Base-by-base conservation (phyloP, 768 basidiomycete species). In the Lactifluus piperatus region DNA sequence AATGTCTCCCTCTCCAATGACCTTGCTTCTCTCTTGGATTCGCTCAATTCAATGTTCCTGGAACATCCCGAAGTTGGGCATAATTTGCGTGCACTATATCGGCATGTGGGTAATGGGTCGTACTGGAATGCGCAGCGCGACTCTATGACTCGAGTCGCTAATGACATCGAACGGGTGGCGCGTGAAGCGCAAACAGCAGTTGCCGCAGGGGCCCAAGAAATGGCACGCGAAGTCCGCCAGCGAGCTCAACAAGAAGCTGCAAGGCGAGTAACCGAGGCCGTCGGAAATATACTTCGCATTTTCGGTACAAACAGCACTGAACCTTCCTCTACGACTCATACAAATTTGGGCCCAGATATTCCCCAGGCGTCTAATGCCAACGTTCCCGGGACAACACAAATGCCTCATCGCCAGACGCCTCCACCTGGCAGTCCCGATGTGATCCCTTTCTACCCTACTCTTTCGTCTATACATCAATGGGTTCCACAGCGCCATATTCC, bases 1-100 rank as follows among this genome's bases (percentile, higher is more conserved):
- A 64, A 71, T 41, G 69, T 79, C 16, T 82, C 83, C 7, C 73
- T 91, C 56, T 76, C 81, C 3, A 73, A 80, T 54, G 90, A 92
- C 62, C 67, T 91, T 41, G 82, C 87, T 1, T 68, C 76, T 0
- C 73, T 91, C 32, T 71, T 91, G 57, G 76, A 75, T 30, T 77
- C 76, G 2, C 69, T 91, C 56, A 79, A 77, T 43, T 72, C 69
- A n/a, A 75, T 83, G 30, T 68, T 90, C 44, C 73, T 79, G 0
- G 69, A 80, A 5, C 86, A 91, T 64, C 89, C 89, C 4, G 87
- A 91, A 62, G 70, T 91, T 11, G 79, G 84, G 3, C 83, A 86
- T 56, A 79, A 78, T 45, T 68, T 91, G 56, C 83, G 81, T 57
- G 83, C 80, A 66, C 79, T 91, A 34, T 68, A 82, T 46, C 73